phyloP scores from a whole-genome alignment of 2,329 filamentous ascomycete genomes.

The Alternaria arborescens region DNA sequence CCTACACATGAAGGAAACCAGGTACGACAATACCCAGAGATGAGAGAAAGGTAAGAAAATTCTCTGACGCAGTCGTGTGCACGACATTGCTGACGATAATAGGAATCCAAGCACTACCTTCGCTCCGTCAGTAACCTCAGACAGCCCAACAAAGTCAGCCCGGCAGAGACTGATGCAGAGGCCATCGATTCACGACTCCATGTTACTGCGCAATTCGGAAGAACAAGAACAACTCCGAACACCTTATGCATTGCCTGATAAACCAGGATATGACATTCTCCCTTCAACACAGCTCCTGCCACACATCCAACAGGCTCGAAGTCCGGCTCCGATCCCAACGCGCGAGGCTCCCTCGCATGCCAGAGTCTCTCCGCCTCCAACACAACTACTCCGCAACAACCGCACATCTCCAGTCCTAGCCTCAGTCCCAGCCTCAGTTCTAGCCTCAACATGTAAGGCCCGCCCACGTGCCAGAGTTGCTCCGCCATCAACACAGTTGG shows the following conservation, averaged over 20 bases:
- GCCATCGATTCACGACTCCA: constrained; percentile 29
- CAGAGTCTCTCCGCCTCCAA: constrained; percentile 7
- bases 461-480: not conserved
- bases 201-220: constrained; percentile 7
- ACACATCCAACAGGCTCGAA: not conserved
- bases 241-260: not conserved
- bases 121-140: constrained; percentile 11
- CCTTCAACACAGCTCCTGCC: constrained; percentile 9
- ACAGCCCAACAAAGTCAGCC: constrained; percentile 20
- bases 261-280: not conserved
- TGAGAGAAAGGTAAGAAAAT: constrained; percentile 6
- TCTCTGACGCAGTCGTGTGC: not conserved
- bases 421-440: not conserved
- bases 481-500: constrained; percentile 10
- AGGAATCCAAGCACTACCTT: constrained; percentile 6
- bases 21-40: constrained; percentile 8
- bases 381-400: constrained; percentile 1
- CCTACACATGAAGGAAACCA: constrained; percentile 1
- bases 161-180: constrained; percentile 30
- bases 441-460: not conserved
- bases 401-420: not conserved
- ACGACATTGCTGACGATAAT: constrained; percentile 5
- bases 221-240: not conserved
- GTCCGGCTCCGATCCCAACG: not conserved
- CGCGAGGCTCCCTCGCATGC: not conserved